Base-by-base conservation (phyloP, 108 stramenopile species). In the Seminavis robusta region DNA sequence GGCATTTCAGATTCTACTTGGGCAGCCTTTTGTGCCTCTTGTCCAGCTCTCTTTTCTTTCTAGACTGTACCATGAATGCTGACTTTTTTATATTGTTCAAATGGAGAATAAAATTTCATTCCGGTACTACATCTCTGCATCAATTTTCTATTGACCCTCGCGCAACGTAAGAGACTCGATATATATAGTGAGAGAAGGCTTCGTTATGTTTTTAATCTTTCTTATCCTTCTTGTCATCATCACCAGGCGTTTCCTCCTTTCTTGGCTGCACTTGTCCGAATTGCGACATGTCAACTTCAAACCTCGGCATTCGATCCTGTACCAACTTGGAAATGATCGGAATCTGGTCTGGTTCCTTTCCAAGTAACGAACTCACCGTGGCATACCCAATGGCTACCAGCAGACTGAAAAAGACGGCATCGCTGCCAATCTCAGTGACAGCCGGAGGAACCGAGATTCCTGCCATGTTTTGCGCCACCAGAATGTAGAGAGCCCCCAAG, bases 271-370 rank as follows among this genome's bases (percentile, higher is more conserved):
- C 21, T 21, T 42, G 20, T 21, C 17, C 17, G 13, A 42, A 42
- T 17, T 42, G 20, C 79, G 83, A 79, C 84, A 85, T 93, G 31
- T 93, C 92, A 33, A 86, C 57, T 3, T 86, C 81, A n/a, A n/a
- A n/a, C n/a, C n/a, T n/a, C 0, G 88, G 92, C 81, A 90, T 93
- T 38, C 92, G 66, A 30, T 81, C 72, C 26, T 74, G 63, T 2
- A 80, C 86, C 0, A 83, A 71, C 25, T 87, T 34, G 5, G 83
- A 84, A 43, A 93, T 82, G 29, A 87, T 30, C 4, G 92, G 92
- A 33, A 93, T 73, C 26, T 61, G 75, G 67, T 84, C 73, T 1
- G 92, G 92, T 39, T 64, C 71, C 21, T 67, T 72, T 17, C 88
- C 92, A 26, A 88, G 29, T 37, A 90, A 53, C 0, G 83, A 85